Conservation (phyloP, 1,284 basidiomycete species). For the Pulveroboletus sp. region DNA sequence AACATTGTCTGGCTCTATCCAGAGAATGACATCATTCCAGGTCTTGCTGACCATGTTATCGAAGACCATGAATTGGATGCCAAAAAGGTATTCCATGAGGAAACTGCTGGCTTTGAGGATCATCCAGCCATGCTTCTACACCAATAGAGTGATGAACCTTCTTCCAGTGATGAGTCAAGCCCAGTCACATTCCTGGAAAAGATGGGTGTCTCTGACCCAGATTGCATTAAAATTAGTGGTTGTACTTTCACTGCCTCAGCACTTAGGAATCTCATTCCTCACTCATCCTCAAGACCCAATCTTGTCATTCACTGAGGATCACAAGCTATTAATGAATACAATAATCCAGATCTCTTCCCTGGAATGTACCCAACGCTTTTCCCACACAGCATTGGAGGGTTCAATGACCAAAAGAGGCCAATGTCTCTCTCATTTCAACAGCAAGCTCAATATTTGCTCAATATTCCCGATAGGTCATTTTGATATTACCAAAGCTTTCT, state of each 20-base stretch:
- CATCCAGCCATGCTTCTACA: background rate
- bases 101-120: background rate
- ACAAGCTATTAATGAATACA: background rate
- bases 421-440: background rate
- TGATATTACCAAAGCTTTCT: background rate
- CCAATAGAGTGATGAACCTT: background rate
- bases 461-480: background rate
- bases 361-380: background rate
- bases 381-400: background rate
- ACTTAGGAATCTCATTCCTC: background rate
- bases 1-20: background rate
- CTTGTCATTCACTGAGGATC: background rate
- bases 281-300: background rate
- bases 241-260: background rate
- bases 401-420: background rate
- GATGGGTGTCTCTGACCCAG: background rate
- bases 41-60: background rate
- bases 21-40: background rate
- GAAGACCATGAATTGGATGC: background rate
- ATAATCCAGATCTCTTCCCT: background rate
- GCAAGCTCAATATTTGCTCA: background rate
- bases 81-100: background rate
- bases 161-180: too few species aligned
- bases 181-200: background rate
- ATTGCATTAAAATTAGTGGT: background rate